These are phyloP conservation scores for Wickerhamiella cacticola DNA, from an alignment of 805 yeast genomes.

Conservation along the genomic window DNA sequence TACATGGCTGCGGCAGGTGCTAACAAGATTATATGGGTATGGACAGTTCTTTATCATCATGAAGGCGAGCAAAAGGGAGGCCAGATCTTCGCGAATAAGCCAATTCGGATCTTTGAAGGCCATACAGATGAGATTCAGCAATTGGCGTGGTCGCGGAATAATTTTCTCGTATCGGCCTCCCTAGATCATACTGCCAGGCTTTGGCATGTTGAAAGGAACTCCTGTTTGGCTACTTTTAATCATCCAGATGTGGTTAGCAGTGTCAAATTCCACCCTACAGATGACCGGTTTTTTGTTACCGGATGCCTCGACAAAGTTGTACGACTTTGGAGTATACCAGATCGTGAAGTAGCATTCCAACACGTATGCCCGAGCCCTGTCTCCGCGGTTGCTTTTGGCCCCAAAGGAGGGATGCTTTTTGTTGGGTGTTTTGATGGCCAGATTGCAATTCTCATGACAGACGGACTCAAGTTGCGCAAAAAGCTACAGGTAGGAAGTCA, in stretches of 20 bases:
- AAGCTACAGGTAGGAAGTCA: constrained; percentile 32
- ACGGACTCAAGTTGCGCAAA: constrained; percentile 45
- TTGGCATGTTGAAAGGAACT: constrained; percentile 69
- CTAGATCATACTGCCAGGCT: constrained; percentile 73
- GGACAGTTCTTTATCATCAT: constrained; percentile 10
- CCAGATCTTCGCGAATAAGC: constrained; percentile 57
- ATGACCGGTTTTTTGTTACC: constrained; percentile 74
- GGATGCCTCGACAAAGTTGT: constrained; percentile 69
- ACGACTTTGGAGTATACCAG: constrained; percentile 78
- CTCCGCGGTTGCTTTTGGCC: constrained; percentile 64
- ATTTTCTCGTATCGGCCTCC: constrained; percentile 65
- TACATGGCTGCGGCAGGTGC: constrained; percentile 14
- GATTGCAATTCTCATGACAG: constrained; percentile 47
- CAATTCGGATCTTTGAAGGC: constrained; percentile 48
- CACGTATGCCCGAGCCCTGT: constrained; percentile 52
- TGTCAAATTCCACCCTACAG: constrained; percentile 68
- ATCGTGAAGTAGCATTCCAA: constrained; percentile 48
- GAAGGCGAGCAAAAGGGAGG: constrained; percentile 1
- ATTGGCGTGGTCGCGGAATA: constrained; percentile 79
- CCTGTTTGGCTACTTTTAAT: constrained; percentile 49
- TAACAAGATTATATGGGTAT: constrained; percentile 11
- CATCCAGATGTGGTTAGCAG: constrained; percentile 78
- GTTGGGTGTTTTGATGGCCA: constrained; percentile 76
- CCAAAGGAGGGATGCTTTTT: constrained; percentile 44
- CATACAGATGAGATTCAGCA: constrained; percentile 64